Conservation (phyloP, 306 rosid genomes). For the Lablab purpureus region DNA sequence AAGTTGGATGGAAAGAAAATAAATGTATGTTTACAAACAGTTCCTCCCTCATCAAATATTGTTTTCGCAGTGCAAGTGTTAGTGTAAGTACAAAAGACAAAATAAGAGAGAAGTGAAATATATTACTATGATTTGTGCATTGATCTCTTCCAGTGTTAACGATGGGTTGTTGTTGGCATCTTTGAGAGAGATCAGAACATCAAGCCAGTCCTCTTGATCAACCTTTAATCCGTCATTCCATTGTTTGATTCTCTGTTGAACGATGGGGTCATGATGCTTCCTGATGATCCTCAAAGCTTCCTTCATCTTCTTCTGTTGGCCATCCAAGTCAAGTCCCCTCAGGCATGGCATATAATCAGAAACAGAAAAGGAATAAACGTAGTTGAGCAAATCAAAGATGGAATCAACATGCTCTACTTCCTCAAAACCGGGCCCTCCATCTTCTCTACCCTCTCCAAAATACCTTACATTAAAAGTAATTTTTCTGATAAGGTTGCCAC, state of each 20-base stretch:
- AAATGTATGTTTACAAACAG: too few species aligned
- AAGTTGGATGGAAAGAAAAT: too few species aligned
- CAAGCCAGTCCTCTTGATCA: conserved; percentile 52
- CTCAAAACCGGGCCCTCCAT: conserved; percentile 57
- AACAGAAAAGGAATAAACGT: conserved; percentile 42
- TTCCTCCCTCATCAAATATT: background rate
- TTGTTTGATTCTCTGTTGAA: conserved; percentile 43
- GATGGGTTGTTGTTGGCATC: conserved; percentile 34
- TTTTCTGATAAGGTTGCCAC: conserved; percentile 46
- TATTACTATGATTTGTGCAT: conserved; percentile 50
- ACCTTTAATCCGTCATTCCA: conserved; percentile 50
- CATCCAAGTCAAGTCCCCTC: conserved; percentile 52
- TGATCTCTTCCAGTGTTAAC: conserved; percentile 52
- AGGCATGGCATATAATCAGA: conserved; percentile 58
- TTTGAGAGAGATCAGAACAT: conserved; percentile 53
- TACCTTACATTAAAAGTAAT: conserved; percentile 49
- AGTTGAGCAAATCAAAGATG: conserved; percentile 34
- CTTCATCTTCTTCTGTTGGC: conserved; percentile 38
- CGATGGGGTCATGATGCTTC: conserved; percentile 47
- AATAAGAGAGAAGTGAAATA: background rate
- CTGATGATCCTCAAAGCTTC: conserved; percentile 33
- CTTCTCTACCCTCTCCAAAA: conserved; percentile 45
- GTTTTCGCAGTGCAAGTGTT: background rate
- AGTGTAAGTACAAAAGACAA: background rate
- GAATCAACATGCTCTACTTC: conserved; percentile 51